Conservation (phyloP, 192 early-diverging fungal genomes). For the Bifiguratus adelaidae region DNA sequence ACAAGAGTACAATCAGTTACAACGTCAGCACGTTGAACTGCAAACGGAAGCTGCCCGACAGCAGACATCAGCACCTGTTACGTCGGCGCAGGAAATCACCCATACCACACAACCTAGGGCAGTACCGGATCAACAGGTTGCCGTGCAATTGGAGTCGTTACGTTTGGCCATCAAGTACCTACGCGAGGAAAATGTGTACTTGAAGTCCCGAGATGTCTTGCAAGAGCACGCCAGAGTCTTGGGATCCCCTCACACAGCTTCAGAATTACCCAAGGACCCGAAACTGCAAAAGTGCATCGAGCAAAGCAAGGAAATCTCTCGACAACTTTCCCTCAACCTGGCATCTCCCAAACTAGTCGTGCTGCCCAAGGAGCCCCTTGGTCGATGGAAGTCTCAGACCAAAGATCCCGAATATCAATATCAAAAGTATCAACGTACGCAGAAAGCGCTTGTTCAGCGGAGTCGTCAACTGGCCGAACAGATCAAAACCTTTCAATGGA, state of each 20-base stretch:
- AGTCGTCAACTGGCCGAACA: no score
- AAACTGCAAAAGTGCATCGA: background rate
- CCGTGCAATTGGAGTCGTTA: constrained; percentile 60
- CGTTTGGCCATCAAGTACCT: constrained; percentile 66
- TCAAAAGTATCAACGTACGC: constrained; percentile 43
- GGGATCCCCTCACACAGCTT: constrained; percentile 1
- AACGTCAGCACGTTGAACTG: constrained; percentile 50
- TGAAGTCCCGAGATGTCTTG: constrained; percentile 53
- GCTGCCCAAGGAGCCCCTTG: constrained; percentile 13
- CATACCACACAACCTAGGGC: background rate
- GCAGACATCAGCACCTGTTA: no score
- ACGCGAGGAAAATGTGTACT: constrained; percentile 70
- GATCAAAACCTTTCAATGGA: no score
- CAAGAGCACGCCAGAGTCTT: constrained; percentile 4
- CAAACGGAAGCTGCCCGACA: constrained; percentile 23
- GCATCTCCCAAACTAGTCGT: constrained; percentile 39
- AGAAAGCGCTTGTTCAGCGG: no score
- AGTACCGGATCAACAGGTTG: background rate
- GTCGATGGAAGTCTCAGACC: constrained; percentile 33
- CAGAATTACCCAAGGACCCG: constrained; percentile 17
- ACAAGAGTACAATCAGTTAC: constrained; percentile 54
- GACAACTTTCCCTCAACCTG: constrained; percentile 10
- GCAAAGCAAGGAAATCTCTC: background rate
- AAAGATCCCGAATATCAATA: constrained; percentile 38
- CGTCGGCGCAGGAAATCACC: no score